Base-by-base conservation (phyloP, 2,329 filamentous ascomycete species). In the Ophiocordyceps unilateralis region DNA sequence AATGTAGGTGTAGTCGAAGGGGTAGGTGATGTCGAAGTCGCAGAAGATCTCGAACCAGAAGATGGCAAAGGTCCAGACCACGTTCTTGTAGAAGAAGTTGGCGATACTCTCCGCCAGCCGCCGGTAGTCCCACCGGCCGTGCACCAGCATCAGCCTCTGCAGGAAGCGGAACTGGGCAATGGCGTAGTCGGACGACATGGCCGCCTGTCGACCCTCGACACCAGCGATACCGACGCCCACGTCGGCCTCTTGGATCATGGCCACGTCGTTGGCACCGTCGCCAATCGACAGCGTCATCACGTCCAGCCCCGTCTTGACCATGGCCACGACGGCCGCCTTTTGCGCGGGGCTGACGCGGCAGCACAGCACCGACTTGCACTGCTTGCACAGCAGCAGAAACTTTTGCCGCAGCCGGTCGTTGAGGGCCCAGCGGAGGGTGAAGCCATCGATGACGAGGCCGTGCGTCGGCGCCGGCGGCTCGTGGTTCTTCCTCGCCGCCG, bases 21-120 rank as follows among this genome's bases (percentile, higher is more conserved):
- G 77, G 58, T 95, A 96, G 39, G 89, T 89, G 61, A 89, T 87
- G 65, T 98, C 91, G 60, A 93, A 95, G 63, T 93, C 82, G 68
- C 83, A 86, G 63, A 83, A 98, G 43, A 94, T 85, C 58, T 93
- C 87, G 63, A 84, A 98, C 89, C 89, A 96, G 72, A 96, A 95
- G 45, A 98, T 83, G 38, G 82, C 76, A 57, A 95, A 89, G 1
- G 86, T 91, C 91, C 91, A 98, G 42, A 96, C 82, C 63, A 98
- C 83, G 67, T 96, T 98, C 81, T 98, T 98, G 76, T 96, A 98
- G 70, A 98, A 98, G 72, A 98, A 98, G 61, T 98, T 98, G 60
- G 87, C 86, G 55, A 93, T 95, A 40, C 81, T 84, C 66, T 98
- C 91, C 24, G 82, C 86, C 59, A 98, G 67, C 53, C 91, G 78